phyloP scores from a whole-genome alignment of 441 rosid genomes.

The Oxalis stricta region DNA sequence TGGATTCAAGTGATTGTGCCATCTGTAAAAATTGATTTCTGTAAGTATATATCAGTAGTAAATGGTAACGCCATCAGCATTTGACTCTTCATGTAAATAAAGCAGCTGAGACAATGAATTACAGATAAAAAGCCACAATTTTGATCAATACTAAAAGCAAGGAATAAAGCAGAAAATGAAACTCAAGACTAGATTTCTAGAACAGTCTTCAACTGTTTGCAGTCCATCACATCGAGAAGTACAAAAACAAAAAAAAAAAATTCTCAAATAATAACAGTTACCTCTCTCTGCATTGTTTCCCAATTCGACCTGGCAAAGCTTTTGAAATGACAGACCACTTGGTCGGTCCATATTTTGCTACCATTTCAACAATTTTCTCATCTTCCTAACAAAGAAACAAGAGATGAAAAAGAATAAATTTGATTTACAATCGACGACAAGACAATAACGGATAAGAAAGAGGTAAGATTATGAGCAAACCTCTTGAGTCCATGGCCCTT shows the following conservation, averaged over 20 bases:
- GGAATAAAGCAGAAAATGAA: too few species aligned
- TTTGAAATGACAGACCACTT: constrained; percentile 92
- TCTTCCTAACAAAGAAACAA: constrained; percentile 56
- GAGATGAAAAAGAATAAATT: constrained; percentile 1
- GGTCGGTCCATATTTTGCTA: constrained; percentile 64
- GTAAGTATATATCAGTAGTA: not conserved
- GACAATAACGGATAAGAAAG: constrained; percentile 8
- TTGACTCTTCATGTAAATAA: not conserved
- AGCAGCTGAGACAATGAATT: not conserved
- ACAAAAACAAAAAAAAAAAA: not conserved
- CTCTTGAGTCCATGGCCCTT: constrained; percentile 99
- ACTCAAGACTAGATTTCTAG: not conserved
- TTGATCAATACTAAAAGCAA: constrained; percentile 1
- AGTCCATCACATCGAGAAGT: not conserved
- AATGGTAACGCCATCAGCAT: not conserved
- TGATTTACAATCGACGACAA: constrained; percentile 1
- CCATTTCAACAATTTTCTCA: constrained; percentile 70
- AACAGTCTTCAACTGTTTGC: not conserved
- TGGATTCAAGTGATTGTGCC: constrained; percentile 99
- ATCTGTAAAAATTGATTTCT: constrained; percentile 33
- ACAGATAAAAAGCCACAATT: not conserved
- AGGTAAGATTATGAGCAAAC: constrained; percentile 19
- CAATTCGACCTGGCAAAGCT: constrained; percentile 92
- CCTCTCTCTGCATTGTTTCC: constrained; percentile 99
- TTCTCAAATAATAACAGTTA: constrained; percentile 8